Conservation (phyloP, 2,329 filamentous ascomycete species). For the Arthrobotrys entomopaga region DNA sequence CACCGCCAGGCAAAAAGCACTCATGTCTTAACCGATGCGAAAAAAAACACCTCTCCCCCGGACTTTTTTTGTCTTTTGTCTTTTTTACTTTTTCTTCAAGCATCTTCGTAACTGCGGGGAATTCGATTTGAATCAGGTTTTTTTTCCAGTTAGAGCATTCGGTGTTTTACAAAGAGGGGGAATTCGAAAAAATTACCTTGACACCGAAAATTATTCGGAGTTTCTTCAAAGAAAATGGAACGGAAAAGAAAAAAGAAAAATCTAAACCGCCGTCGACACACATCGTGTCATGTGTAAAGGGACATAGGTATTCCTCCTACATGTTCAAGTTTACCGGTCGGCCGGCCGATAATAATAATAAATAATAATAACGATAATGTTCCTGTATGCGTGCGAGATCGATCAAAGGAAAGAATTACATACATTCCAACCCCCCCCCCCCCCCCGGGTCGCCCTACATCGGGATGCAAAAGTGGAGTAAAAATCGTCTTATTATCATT, state of each 20-base stretch:
- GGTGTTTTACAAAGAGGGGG: conserved; percentile 17
- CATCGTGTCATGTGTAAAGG: too few species aligned
- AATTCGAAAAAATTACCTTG: conserved; percentile 6
- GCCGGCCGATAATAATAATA: conserved; percentile 46
- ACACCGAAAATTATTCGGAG: conserved; percentile 38
- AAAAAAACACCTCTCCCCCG: conserved; percentile 18
- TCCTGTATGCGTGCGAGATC: conserved; percentile 17
- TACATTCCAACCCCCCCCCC: conserved; percentile 20
- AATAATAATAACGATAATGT: too few species aligned
- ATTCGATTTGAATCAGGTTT: conserved; percentile 19
- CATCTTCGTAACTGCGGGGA: conserved; percentile 40
- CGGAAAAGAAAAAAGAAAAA: conserved; percentile 23
- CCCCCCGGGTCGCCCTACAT: too few species aligned
- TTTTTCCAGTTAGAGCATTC: not conserved
- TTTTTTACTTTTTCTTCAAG: not conserved
- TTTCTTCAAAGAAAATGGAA: not conserved
- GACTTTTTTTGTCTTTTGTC: too few species aligned
- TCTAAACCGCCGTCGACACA: not conserved
- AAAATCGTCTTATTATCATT: conserved; percentile 10
- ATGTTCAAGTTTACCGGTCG: conserved; percentile 24
- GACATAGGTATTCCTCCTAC: too few species aligned
- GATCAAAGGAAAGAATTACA: conserved; percentile 15
- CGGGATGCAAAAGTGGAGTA: conserved; percentile 45
- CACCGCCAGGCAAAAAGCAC: conserved; percentile 41
- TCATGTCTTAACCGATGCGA: conserved; percentile 30